A percentile compares a stretch with the other conserved stretches of the same genome.
phyloP scores from a whole-genome alignment of 371 early-diverging fungal genomes.

The Apophysomyces variabilis region DNA sequence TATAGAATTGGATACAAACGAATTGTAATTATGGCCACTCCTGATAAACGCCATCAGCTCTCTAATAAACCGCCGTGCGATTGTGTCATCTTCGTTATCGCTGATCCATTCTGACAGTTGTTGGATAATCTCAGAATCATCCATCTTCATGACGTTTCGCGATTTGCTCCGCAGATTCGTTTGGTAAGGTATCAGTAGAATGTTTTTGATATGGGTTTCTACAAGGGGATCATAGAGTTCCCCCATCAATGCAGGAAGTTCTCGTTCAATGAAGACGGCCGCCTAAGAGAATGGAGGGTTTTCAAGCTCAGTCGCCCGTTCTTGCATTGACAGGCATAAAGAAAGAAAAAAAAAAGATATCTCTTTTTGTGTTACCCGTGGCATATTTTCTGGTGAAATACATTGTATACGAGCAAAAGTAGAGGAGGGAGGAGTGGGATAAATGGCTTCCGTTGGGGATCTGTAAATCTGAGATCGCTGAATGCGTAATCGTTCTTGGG shows the following conservation, averaged over 20 bases:
- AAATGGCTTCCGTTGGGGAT: background rate
- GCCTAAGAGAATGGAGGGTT: background rate
- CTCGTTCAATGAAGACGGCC: conserved; percentile 32
- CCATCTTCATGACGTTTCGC: conserved; percentile 20
- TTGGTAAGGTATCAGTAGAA: conserved; percentile 37
- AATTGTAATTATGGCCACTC: conserved; percentile 38
- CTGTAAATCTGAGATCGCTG: conserved; percentile 33
- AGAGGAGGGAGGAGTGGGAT: conserved; percentile 31
- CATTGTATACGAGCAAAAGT: conserved; percentile 19
- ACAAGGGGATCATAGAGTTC: conserved; percentile 29
- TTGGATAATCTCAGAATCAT: conserved; percentile 26
- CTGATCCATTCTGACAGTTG: conserved; percentile 39
- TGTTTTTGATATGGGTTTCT: conserved; percentile 32
- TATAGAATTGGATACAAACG: conserved; percentile 30
- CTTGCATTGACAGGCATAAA: background rate
- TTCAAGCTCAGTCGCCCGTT: background rate
- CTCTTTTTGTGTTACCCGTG: conserved; percentile 25
- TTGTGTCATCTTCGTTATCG: conserved; percentile 18
- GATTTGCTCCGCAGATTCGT: conserved; percentile 8
- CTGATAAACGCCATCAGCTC: conserved; percentile 43
- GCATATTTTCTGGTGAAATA: conserved; percentile 42
- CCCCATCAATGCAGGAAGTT: conserved; percentile 36
- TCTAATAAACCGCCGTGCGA: conserved; percentile 28
- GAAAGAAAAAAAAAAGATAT: too few species aligned
- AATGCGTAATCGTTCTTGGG: conserved; percentile 22